Conservation (phyloP, 805 yeast genomes). For the Lachancea thermotolerans region DNA sequence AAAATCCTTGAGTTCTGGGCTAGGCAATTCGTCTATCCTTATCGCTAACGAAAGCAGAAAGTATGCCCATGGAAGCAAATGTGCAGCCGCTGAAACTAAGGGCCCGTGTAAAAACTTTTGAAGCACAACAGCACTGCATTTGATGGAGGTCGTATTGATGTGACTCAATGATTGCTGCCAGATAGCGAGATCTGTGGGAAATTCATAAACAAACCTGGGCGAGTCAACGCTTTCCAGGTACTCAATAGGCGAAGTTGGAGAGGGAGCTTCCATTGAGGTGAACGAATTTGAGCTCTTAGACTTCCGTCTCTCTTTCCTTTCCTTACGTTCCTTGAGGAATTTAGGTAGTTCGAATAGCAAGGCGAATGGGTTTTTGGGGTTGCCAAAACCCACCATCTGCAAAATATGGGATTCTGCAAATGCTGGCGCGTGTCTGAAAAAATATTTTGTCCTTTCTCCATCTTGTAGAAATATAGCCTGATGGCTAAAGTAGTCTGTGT, state of each 20-base stretch:
- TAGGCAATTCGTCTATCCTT: constrained; percentile 35
- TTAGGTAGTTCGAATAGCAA: constrained; percentile 65
- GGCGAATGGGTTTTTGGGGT: constrained; percentile 69
- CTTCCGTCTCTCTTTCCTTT: constrained; percentile 58
- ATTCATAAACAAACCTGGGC: constrained; percentile 17
- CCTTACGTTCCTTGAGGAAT: constrained; percentile 63
- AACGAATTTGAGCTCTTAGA: constrained; percentile 14
- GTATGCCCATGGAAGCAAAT: constrained; percentile 70
- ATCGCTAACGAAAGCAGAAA: constrained; percentile 60
- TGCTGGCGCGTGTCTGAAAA: constrained; percentile 69
- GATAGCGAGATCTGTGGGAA: constrained; percentile 20
- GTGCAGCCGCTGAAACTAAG: constrained; percentile 57
- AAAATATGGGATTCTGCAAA: constrained; percentile 72
- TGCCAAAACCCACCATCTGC: constrained; percentile 74
- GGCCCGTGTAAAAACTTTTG: constrained; percentile 67
- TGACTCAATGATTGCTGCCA: constrained; percentile 55
- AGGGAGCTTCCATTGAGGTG: constrained; percentile 7
- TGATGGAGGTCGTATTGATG: constrained; percentile 57
- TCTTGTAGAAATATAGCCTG: constrained; percentile 35
- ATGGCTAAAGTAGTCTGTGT: constrained; percentile 53
- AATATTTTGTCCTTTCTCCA: constrained; percentile 44
- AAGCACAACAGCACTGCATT: constrained; percentile 61
- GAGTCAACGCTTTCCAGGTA: constrained; percentile 27
- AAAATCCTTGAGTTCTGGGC: constrained; percentile 17
- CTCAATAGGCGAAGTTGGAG: not conserved